These are phyloP conservation scores for Carex pumila DNA, from an alignment of 176 grass and related monocot species.

Conservation along the genomic window DNA sequence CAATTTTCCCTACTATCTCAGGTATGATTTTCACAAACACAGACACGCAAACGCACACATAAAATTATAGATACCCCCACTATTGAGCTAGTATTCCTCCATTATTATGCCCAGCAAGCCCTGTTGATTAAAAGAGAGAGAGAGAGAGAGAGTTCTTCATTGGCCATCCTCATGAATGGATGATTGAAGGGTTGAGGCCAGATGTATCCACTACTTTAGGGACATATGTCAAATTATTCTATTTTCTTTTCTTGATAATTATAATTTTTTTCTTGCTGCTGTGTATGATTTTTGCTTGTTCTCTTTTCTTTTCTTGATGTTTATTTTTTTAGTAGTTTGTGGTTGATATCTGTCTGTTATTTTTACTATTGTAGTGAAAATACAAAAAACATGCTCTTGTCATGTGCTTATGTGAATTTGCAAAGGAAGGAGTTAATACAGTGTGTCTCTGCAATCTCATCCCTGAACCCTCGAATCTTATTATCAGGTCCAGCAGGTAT, in stretches of 20 bases:
- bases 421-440: conserved; percentile 87
- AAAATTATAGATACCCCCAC: conserved; percentile 3
- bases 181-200: not conserved
- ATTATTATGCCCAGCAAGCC: not conserved
- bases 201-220: not conserved
- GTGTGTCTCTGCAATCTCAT: conserved; percentile 73
- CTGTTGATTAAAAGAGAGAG: not conserved
- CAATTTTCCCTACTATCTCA: conserved; percentile 95
- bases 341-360: conserved; percentile 17
- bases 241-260: not conserved
- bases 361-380: conserved; percentile 57
- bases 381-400: conserved; percentile 77
- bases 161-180: not conserved
- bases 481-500: conserved; percentile 93
- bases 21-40: conserved; percentile 30
- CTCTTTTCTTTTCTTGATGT: conserved; percentile 15
- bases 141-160: not conserved
- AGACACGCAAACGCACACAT: not conserved
- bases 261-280: not conserved
- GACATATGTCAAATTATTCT: not conserved
- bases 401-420: conserved; percentile 80
- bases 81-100: conserved; percentile 15
- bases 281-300: not conserved
- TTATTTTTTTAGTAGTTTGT: conserved; percentile 9
- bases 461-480: conserved; percentile 87